Evolutionary conservation across 2,329 filamentous ascomycete genomes (phyloP), one percentile per base, ranked within the genome.

Genomic region (Xylaria sp.): DNA sequence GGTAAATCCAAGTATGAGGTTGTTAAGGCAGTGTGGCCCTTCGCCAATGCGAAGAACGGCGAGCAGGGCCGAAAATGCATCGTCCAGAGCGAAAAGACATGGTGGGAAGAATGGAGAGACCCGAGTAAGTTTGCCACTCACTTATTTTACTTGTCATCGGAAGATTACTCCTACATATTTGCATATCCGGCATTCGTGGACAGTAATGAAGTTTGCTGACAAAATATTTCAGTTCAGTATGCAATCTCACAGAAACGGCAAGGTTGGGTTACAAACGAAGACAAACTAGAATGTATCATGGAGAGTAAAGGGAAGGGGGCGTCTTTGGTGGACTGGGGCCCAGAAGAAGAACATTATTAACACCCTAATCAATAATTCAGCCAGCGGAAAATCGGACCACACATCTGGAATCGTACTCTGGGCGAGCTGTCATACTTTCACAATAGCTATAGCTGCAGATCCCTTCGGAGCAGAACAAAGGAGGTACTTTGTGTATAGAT

Each of bases 1-100:
- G 85, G 85, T 3, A 85, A 83, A 75, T 83, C 82, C 74, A 84
- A 82, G 69, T 88, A 88, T 71, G 86, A 88, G 75, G 84, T 87
- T 2, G 81, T 86, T 58, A 86, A 87, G 74, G 81, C 83, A 0
- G 82, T 88, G 1, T 89, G 87, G 86, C 87, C 86, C 3, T 88
- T 87, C 77, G 86, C 86, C 1, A 85, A 84, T 70, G 79, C 80
- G 3, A 79, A 76, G 73, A 83, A 78, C 71, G 85, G 79, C 46
- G 84, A 84, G 69, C 75, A 70, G n/a, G 82, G 75, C 13, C 81
- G 83, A 58, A 77, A 76, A 61, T 87, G 82, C 71, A 80, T 81
- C 3, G 85, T 88, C n/a, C 85, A 87, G 76, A 85, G 81, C 66
- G 86, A 89, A 76, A 85, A 87, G 74, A 81, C 80, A 2, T 88